Percentiles rank a stretch among this genome's conserved stretches.
Evolutionary conservation across 176 grass and related monocot species (phyloP).

Genomic region (Ensete ventricosum): DNA sequence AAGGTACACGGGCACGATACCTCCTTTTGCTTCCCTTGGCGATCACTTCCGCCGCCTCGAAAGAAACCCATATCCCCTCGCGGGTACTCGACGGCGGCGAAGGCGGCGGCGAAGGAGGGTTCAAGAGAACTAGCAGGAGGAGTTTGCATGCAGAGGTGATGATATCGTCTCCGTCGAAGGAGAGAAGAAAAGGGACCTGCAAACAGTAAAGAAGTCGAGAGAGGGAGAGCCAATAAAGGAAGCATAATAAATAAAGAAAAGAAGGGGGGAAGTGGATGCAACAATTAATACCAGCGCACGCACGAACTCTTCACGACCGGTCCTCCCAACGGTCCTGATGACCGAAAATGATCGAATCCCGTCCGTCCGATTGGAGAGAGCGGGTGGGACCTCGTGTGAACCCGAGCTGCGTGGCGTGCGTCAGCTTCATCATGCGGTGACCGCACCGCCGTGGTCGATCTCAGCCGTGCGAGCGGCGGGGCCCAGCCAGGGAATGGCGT

Average conservation of each 20-base stretch:
- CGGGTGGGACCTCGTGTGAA: too few species aligned
- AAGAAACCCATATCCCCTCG: too few species aligned
- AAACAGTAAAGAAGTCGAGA: slow-evolving; percentile 1
- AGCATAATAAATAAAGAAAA: background rate
- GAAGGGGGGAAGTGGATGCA: background rate
- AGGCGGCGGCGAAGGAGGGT: background rate
- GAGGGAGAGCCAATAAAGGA: background rate
- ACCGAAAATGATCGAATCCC: background rate
- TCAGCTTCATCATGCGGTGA: too few species aligned
- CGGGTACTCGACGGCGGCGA: background rate
- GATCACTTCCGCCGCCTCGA: background rate
- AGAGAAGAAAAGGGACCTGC: slow-evolving; percentile 5
- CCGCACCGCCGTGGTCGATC: too few species aligned
- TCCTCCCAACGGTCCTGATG: background rate
- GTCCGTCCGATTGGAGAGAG: background rate
- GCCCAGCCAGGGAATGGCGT: too few species aligned
- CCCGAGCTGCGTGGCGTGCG: too few species aligned
- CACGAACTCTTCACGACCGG: background rate
- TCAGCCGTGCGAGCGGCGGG: too few species aligned
- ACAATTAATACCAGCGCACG: background rate
- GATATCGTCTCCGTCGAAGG: background rate
- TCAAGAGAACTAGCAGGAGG: background rate
- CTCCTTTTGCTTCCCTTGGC: background rate
- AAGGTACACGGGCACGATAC: background rate
- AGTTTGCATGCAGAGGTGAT: background rate